Evolutionary conservation across 768 basidiomycete genomes (phyloP), one percentile per base, ranked within the genome.

Genomic region (Pleurotus tuber-regium): DNA sequence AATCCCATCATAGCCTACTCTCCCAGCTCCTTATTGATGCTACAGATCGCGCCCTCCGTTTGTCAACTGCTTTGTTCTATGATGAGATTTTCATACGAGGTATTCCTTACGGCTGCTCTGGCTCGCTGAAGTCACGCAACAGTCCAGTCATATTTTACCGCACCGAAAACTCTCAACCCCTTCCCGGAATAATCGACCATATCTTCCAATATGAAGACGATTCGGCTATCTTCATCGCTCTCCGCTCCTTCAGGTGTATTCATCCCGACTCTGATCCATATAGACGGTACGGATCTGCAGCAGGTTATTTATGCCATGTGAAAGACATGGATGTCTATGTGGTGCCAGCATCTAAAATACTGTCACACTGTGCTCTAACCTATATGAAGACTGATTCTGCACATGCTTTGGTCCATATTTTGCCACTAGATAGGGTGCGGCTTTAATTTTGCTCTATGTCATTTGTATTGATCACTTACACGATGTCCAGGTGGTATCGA

Each of bases 271-370:
- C 18, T n/a, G 56, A 59, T 36, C 56, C 56, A 6, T 59, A 59
- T 42, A 10, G 43, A 9, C n/a, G 42, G 24, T 57, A 52, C 36
- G 54, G 58, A 6, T 55, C 55, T 29, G 46, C 58, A 8, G 54
- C 43, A 9, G 54, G 56, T 11, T 57, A 44, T 33, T 40, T 59
- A 8, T 55, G 58, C 31, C 24, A 38, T 3, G 21, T 35, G 1
- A 44, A 23, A 2, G 29, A 39, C 1, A 33, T 23, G n/a, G 26
- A 10, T n/a, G 6, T 33, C 10, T 16, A 50, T 23, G 26, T 55
- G 2, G 50, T 56, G 21, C 43, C 53, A 28, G 10, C 54, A 3
- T 53, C 52, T 4, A 25, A 44, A 16, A 31, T 58, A 2, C n/a
- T 56, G 3, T 53, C 57, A 2, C 57, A 58, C 19, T 43, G 52